Percentiles rank a stretch among this genome's conserved stretches.
Evolutionary conservation across 2,329 filamentous ascomycete species (phyloP).

Genomic region (Drechslerella coelobrocha): DNA sequence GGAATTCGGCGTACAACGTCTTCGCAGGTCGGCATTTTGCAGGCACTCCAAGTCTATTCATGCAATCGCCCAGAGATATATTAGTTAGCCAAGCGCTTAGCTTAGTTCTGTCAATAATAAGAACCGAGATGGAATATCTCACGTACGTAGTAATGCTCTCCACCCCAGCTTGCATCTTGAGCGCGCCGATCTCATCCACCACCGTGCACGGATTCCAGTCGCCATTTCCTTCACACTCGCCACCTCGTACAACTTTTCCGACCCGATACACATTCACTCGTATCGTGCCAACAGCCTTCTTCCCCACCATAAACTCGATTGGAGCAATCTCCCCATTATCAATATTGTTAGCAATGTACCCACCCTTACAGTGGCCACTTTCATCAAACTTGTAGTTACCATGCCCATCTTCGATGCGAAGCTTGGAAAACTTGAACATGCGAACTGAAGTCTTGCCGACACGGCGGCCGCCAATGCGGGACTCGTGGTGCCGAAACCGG

Average conservation of each 20-base stretch:
- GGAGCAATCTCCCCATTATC: constrained; percentile 1
- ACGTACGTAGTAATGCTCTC: constrained; percentile 36
- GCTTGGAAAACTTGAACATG: constrained; percentile 14
- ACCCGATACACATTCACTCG: constrained; percentile 34
- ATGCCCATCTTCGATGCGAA: constrained; percentile 3
- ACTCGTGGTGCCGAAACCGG: background rate
- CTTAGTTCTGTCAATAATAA: background rate
- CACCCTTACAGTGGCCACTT: constrained; percentile 11
- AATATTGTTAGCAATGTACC: constrained; percentile 9
- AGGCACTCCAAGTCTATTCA: constrained; percentile 1
- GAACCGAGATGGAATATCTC: background rate
- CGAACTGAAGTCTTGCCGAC: background rate
- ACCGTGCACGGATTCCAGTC: constrained; percentile 32
- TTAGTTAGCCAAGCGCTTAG: background rate
- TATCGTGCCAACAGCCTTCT: constrained; percentile 24
- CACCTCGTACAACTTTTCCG: background rate
- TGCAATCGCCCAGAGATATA: background rate
- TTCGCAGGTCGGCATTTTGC: constrained; percentile 3
- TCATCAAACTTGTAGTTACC: constrained; percentile 33
- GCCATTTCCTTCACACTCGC: background rate
- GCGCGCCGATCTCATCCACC: constrained; percentile 34
- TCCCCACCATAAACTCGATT: constrained; percentile 31
- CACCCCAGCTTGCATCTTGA: constrained; percentile 25
- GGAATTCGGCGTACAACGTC: background rate
- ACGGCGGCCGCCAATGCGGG: constrained; percentile 4